Evolutionary conservation across 2,329 filamentous ascomycete genomes (phyloP), one percentile per base, ranked within the genome.

Genomic region (Magnaporthiopsis poae): DNA sequence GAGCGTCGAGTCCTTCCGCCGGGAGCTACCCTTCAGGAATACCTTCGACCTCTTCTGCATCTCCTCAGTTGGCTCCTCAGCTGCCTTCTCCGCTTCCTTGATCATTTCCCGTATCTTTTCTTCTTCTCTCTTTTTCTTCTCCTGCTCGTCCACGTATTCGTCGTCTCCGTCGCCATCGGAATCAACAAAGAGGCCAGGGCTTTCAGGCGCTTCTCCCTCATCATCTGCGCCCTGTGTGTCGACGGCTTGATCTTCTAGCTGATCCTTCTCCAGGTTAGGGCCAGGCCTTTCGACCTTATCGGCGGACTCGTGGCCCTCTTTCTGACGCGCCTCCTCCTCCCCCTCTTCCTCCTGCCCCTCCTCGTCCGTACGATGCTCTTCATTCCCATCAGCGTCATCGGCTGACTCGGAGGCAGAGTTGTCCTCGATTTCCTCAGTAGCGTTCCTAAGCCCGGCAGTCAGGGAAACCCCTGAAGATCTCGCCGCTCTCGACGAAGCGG

Each of bases 1-100:
- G 5, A 85, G 72, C 0, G 86, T 89, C 7, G 82, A 80, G 69
- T 87, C 81, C 71, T 87, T 89, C 66, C 83, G 82, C 70, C 75
- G 85, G 1, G 78, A 75, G n/a, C 79, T 75, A 18, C 82, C 80
- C 71, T 85, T 88, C 46, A 89, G 75, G 15, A 86, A 78, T 66
- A 74, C 72, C 36, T 77, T 72, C 11, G 75, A 76, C 18, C 79
- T 78, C 70, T 77, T 79, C 61, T 80, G 73, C 21, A 74, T 74
- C 31, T 80, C 78, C 64, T 79, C 77, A n/a, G 73, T 75, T 8
- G 70, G 66, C 21, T 69, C 69, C 3, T 70, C 67, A n/a, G 67
- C 66, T 5, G 69, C 62, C 15, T 70, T 70, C 62, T 74, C 71
- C 33, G 70, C 70, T 11, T 68, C 67, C 35, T 72, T 67, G n/a